Evolutionary conservation across 805 yeast species (phyloP).

Genomic region (Candida yuanshanica): DNA sequence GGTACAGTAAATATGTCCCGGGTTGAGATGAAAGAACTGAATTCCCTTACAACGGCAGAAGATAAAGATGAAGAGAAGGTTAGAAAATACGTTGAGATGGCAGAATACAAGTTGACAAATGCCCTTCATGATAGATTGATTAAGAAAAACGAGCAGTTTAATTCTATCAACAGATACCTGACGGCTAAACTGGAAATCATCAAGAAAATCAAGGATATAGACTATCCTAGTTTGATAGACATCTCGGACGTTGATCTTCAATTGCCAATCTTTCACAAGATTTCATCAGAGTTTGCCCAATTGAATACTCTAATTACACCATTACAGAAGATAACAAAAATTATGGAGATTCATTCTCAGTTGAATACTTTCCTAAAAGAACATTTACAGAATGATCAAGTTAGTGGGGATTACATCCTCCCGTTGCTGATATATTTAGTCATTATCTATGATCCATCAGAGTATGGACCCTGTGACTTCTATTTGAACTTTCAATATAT

Average conservation of each 20-base stretch:
- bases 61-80: constrained; percentile 9
- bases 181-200: constrained; percentile 11
- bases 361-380: constrained; percentile 9
- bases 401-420: constrained; percentile 20
- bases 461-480: constrained; percentile 6
- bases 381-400: background rate
- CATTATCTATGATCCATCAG: constrained; percentile 7
- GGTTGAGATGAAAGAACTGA: constrained; percentile 5
- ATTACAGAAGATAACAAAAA: constrained; percentile 9
- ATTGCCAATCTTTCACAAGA: constrained; percentile 1
- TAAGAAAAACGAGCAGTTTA: constrained; percentile 11
- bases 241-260: constrained; percentile 13
- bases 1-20: constrained; percentile 8
- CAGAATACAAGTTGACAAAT: constrained; percentile 12
- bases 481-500: constrained; percentile 19
- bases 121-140: constrained; percentile 14
- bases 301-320: constrained; percentile 12
- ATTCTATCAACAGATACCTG: constrained; percentile 13
- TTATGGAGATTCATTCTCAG: constrained; percentile 13
- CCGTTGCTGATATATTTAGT: constrained; percentile 22
- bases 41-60: background rate
- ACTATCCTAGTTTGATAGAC: constrained; percentile 15
- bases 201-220: constrained; percentile 10
- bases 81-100: constrained; percentile 12
- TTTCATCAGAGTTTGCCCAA: constrained; percentile 7